Percentiles rank a stretch among this genome's conserved stretches.
These are phyloP conservation scores for Alternaria incomplexa DNA, from an alignment of 2,329 filamentous ascomycete genomes.

Conservation along the genomic window DNA sequence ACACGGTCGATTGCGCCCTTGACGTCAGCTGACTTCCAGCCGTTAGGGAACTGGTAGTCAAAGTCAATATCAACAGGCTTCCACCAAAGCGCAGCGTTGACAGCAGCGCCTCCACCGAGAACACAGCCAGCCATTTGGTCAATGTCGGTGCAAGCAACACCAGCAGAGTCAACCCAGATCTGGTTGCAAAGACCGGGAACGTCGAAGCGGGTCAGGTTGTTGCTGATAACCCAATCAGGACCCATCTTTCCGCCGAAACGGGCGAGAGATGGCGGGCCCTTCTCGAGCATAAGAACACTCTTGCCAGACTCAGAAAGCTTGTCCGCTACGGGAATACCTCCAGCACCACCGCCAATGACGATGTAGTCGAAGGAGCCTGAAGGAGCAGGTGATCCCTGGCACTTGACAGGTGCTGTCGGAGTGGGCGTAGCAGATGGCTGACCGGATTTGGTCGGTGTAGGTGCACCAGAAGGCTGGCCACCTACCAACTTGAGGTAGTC, in stretches of 20 bases:
- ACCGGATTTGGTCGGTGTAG: constrained; percentile 28
- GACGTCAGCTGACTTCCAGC: constrained; percentile 73
- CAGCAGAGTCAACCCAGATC: constrained; percentile 68
- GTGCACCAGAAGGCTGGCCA: constrained; percentile 20
- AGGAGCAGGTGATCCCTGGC: constrained; percentile 45
- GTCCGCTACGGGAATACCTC: constrained; percentile 65
- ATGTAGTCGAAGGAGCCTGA: constrained; percentile 67
- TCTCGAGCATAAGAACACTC: constrained; percentile 65
- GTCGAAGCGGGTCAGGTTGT: constrained; percentile 72
- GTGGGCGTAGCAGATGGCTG: constrained; percentile 33
- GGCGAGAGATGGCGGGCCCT: constrained; percentile 63
- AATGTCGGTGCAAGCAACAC: constrained; percentile 71
- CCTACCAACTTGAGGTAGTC: constrained; percentile 48
- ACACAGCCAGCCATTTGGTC: constrained; percentile 76
- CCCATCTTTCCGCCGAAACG: constrained; percentile 68
- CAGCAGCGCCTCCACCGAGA: constrained; percentile 69
- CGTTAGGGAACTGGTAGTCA: constrained; percentile 73
- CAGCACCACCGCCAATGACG: constrained; percentile 67
- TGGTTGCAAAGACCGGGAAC: constrained; percentile 74
- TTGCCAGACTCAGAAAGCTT: constrained; percentile 69
- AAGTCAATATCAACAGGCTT: constrained; percentile 70
- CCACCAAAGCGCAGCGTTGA: constrained; percentile 74
- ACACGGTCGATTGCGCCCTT: constrained; percentile 64
- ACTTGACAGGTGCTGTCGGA: constrained; percentile 41
- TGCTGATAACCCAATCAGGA: constrained; percentile 66